A percentile compares a stretch with the other conserved stretches of the same genome.
These are phyloP conservation scores for Albifimbria verrucaria DNA, from an alignment of 2,329 filamentous ascomycete species.

Conservation along the genomic window DNA sequence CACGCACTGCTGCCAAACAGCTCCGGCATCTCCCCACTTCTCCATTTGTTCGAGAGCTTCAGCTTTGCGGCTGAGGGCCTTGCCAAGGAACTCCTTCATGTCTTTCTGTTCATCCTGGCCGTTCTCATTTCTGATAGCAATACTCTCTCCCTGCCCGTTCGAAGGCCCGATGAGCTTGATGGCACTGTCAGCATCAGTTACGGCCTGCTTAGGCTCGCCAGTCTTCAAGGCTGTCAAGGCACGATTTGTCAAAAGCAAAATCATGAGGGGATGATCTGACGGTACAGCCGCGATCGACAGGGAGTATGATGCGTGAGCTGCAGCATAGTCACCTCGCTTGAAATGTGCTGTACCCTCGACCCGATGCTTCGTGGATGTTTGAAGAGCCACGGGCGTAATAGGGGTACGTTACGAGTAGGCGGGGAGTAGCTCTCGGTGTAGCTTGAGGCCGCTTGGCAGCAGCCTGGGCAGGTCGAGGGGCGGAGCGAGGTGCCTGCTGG, in stretches of 20 bases:
- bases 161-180: conserved; percentile 75
- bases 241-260: conserved; percentile 88
- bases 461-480: conserved; percentile 29
- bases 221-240: conserved; percentile 88
- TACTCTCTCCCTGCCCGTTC: conserved; percentile 75
- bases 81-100: conserved; percentile 91
- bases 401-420: conserved; percentile 59
- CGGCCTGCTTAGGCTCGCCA: conserved; percentile 83
- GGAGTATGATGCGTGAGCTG: conserved; percentile 80
- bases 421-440: conserved; percentile 35
- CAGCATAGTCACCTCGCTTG: conserved; percentile 88
- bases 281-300: conserved; percentile 74
- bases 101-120: conserved; percentile 66
- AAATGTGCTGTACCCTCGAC: conserved; percentile 82
- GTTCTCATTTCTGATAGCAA: conserved; percentile 61
- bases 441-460: conserved; percentile 25
- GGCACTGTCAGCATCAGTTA: conserved; percentile 79
- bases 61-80: conserved; percentile 89
- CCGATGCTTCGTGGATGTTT: conserved; percentile 74
- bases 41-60: conserved; percentile 96
- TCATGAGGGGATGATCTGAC: conserved; percentile 73
- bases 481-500: conserved; percentile 26
- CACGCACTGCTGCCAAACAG: conserved; percentile 78
- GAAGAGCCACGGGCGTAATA: conserved; percentile 67
- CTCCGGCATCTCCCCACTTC: conserved; percentile 80